Conservation (phyloP, 169 alveolate genomes). For the Eimeria praecox region DNA sequence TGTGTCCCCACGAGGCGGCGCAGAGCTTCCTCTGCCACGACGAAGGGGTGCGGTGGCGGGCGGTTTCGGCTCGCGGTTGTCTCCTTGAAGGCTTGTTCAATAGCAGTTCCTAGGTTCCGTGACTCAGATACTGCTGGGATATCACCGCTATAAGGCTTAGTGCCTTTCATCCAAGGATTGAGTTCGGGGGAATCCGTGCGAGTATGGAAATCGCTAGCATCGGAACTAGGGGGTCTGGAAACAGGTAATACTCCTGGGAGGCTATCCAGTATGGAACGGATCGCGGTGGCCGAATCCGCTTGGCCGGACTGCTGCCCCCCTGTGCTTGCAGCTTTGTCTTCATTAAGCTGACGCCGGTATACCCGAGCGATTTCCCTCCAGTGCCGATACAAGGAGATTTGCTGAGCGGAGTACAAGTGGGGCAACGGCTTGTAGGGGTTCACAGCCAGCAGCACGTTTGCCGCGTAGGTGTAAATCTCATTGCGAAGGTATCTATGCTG, state of each 20-base stretch:
- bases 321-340: background rate
- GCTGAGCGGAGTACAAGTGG: conserved; percentile 77
- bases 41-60: conserved; percentile 87
- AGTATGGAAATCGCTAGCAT: background rate
- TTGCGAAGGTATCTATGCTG: conserved; percentile 55
- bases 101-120: background rate
- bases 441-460: conserved; percentile 97
- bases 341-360: conserved; percentile 4
- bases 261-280: conserved; percentile 7
- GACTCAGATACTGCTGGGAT: background rate
- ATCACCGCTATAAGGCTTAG: background rate
- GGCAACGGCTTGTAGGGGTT: conserved; percentile 94
- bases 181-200: background rate
- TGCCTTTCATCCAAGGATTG: background rate
- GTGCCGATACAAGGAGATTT: conserved; percentile 27
- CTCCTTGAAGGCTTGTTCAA: background rate
- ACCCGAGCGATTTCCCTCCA: conserved; percentile 47
- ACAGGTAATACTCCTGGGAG: conserved; percentile 24
- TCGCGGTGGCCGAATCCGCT: background rate
- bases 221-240: background rate
- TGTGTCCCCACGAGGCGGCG: conserved; percentile 71
- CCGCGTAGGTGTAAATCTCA: conserved; percentile 96
- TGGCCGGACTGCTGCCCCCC: background rate
- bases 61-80: conserved; percentile 51
- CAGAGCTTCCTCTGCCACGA: conserved; percentile 81